Conservation (phyloP, 352 stramenopile species). For the Phytophthora pinifolia region DNA sequence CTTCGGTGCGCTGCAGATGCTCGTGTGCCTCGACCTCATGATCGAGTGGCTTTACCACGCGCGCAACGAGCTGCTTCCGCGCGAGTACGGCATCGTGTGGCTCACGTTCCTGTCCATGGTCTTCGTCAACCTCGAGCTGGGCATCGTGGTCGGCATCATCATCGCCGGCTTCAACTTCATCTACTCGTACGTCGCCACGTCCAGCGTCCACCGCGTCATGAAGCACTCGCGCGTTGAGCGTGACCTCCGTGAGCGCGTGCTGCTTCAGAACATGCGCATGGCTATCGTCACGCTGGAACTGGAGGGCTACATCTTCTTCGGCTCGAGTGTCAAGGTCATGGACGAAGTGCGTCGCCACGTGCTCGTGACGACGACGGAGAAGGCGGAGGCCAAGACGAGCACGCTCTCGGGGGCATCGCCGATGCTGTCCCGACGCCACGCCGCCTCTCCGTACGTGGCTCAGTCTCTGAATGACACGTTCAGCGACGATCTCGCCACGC, state of each 20-base stretch:
- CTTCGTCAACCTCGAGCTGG: slow-evolving; percentile 92
- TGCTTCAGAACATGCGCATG: slow-evolving; percentile 71
- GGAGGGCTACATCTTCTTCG: slow-evolving; percentile 89
- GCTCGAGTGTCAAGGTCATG: slow-evolving; percentile 87
- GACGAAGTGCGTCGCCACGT: slow-evolving; percentile 85
- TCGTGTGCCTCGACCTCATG: slow-evolving; percentile 97
- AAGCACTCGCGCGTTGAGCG: slow-evolving; percentile 83
- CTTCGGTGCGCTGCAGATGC: slow-evolving; percentile 96
- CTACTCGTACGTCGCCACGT: slow-evolving; percentile 72
- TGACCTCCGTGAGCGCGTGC: slow-evolving; percentile 68
- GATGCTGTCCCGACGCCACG: slow-evolving; percentile 19
- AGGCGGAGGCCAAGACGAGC: slow-evolving; percentile 30
- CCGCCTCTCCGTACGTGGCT: slow-evolving; percentile 31
- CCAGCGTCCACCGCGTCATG: slow-evolving; percentile 76
- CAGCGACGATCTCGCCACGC: slow-evolving; percentile 56
- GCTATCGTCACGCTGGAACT: slow-evolving; percentile 87
- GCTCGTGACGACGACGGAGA: slow-evolving; percentile 49
- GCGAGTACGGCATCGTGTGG: slow-evolving; percentile 94
- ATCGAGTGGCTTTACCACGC: slow-evolving; percentile 95
- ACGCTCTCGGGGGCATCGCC: slow-evolving; percentile 24
- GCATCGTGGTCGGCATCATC: slow-evolving; percentile 93
- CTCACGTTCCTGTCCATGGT: slow-evolving; percentile 95
- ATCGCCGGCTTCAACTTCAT: slow-evolving; percentile 91
- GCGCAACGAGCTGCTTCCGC: slow-evolving; percentile 80
- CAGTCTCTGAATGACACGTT: slow-evolving; percentile 30